Evolutionary conservation across 192 early-diverging fungal genomes (phyloP), one percentile per base, ranked within the genome.

Genomic region (Backusella tarrabulga): DNA sequence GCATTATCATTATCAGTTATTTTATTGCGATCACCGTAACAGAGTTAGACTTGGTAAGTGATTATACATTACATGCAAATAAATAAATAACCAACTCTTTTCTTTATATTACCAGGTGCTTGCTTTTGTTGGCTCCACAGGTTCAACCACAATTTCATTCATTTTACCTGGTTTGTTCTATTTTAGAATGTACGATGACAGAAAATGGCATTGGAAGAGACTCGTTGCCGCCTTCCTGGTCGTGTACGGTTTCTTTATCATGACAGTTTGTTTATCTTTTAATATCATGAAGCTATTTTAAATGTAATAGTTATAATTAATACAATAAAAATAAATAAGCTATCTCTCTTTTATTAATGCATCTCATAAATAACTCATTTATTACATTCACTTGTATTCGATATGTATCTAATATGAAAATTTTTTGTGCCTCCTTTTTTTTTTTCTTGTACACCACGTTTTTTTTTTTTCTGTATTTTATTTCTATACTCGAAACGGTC

Each of bases 101-200:
- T 35, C 36, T 4, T 44, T 17, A 4, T 44, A 5, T 44, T 44
- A 19, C 34, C 14, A 89, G 88, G 90, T 99, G 4, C 76, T 99
- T 54, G 87, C 96, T 0, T 88, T 98, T 77, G 98, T 99, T 1
- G 98, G 98, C 46, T 96, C 97, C 2, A 98, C 98, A 1, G 98
- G 98, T 9, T 96, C 95, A 6, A 98, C 97, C 0, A 92, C 92
- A 38, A 95, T 99, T 52, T 96, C 95, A 69, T 98, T 98, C 81
- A 99, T 99, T 75, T 84, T 99, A n/a, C 97, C 97, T 0, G 95
- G 96, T 6, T 60, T 93, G 19, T 95, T 98, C 73, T 99, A 97
- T 84, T 96, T 91, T 85, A 96, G 93, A 83, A 73, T 97, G 56
- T 89, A 92, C 60, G 73, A 85, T 68, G 72, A 85, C 50, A 76